Evolutionary conservation across 2,329 filamentous ascomycete species (phyloP), one percentile per base, ranked within the genome.

Genomic region (Aspergillus flavus): DNA sequence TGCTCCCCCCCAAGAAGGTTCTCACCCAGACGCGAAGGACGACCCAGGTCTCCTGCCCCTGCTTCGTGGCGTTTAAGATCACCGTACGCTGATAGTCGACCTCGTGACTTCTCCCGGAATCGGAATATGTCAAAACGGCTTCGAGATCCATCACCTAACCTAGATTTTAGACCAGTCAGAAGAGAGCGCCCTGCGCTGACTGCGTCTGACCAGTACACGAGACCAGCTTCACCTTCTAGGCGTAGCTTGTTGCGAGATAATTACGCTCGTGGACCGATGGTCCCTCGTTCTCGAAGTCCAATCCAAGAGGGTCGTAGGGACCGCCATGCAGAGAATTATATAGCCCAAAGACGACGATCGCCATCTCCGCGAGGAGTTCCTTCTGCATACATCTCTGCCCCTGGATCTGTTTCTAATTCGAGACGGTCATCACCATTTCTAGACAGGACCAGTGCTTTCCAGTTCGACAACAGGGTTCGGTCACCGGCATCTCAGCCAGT

Each of bases 351-450:
- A 68, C 83, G 83, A 59, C 80, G 83, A 43, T 87, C 86, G 58
- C 83, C 82, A 30, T 87, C 85, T 45, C 81, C 81, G 36, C 77
- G 72, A 59, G 71, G 65, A 46, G 62, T 30, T 26, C 73, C 80
- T 23, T 82, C 82, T 39, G 82, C 81, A 45, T 81, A 84, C 57
- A 79, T 81, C 48, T 86, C 84, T 26, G 84, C 81, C 26, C 78
- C 82, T 61, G 84, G 82, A 45, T 89, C 87, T 10, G 82, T 78
- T 23, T 76, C 82, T 23, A 87, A 85, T 34, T 89, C 87, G 26
- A 83, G 86, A 61, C 82, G 86, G 56, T 88, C 88, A 10, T 89
- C 88, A 6, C 88, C 88, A 19, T 84, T 80, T 30, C 76, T 83
- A 19, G 87, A 86, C 66, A 81, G 85, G 68, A 72, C 80, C 57